A percentile compares a stretch with the other conserved stretches of the same genome.
Conservation (phyloP, 2,329 filamentous ascomycete genomes). For the Cadophora sp. region DNA sequence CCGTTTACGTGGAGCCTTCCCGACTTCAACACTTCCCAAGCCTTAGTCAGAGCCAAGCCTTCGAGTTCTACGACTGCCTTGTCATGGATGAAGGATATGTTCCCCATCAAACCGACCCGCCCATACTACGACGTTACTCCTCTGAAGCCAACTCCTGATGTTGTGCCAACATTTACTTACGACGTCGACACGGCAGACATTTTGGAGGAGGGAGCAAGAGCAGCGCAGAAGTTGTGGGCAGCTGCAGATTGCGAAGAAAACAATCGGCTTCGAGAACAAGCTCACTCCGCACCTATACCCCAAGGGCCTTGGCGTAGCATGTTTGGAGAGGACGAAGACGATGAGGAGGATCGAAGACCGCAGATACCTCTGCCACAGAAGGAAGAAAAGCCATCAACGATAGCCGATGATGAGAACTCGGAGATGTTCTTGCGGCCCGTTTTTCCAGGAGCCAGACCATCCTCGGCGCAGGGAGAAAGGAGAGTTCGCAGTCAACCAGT, state of each 20-base stretch:
- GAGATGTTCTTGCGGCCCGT: conserved; percentile 8
- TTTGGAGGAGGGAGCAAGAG: conserved; percentile 27
- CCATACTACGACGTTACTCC: conserved; percentile 28
- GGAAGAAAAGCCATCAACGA: conserved; percentile 13
- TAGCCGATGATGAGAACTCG: conserved; percentile 1
- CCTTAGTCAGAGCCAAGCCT: conserved; percentile 63
- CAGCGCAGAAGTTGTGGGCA: conserved; percentile 24
- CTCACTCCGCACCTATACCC: conserved; percentile 30
- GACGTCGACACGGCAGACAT: conserved; percentile 24
- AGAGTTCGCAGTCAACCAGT: conserved; percentile 32
- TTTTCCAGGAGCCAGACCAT: conserved; percentile 6
- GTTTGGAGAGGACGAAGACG: conserved; percentile 13
- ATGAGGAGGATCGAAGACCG: background rate
- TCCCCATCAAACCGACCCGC: conserved; percentile 19
- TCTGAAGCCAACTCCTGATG: conserved; percentile 21
- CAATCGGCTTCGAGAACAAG: background rate
- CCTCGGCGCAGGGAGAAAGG: conserved; percentile 19
- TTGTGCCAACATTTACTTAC: conserved; percentile 28
- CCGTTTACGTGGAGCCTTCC: conserved; percentile 14
- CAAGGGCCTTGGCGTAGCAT: conserved; percentile 24
- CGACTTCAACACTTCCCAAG: conserved; percentile 22
- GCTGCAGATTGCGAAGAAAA: conserved; percentile 19
- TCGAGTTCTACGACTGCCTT: conserved; percentile 86
- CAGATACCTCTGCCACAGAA: conserved; percentile 10
- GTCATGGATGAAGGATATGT: conserved; percentile 53